phyloP scores from a whole-genome alignment of 2,329 filamentous ascomycete genomes.

The Colletotrichum eleusines region DNA sequence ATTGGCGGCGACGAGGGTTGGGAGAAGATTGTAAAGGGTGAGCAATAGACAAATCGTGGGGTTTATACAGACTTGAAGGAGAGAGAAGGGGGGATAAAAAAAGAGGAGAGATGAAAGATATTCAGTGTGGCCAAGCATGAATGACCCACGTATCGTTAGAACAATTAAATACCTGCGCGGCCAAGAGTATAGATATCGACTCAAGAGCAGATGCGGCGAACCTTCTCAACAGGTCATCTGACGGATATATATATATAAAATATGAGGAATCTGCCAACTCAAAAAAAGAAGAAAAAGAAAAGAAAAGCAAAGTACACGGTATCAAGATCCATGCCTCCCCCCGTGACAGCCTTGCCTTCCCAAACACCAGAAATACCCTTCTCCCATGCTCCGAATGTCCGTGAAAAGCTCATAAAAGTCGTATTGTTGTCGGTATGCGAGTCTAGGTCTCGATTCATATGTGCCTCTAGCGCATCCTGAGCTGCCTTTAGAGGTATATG shows the following conservation, averaged over 20 bases:
- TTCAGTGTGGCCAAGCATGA: background rate
- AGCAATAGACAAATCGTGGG: constrained; percentile 44
- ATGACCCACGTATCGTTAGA: background rate
- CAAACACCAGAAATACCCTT: constrained; percentile 13
- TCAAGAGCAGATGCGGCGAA: constrained; percentile 10
- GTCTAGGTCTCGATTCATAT: background rate
- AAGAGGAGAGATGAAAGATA: background rate
- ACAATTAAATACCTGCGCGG: background rate
- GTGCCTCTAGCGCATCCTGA: background rate
- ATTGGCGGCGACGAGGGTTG: constrained; percentile 65
- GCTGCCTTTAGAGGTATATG: constrained; percentile 58
- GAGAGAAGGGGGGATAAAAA: background rate
- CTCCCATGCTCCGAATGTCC: background rate
- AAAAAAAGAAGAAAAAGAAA: background rate
- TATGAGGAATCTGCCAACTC: background rate
- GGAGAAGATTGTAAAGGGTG: constrained; percentile 67
- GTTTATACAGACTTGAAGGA: background rate
- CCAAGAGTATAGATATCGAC: background rate
- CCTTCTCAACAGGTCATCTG: background rate
- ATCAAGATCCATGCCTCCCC: constrained; percentile 11
- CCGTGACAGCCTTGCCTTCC: background rate
- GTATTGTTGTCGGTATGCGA: background rate
- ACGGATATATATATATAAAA: constrained; percentile 29
- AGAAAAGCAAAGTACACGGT: constrained; percentile 3
- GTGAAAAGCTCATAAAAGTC: constrained; percentile 17